Evolutionary conservation across 345 rosid species (phyloP), one percentile per base, ranked within the genome.

Genomic region (Streptanthus diversifolius): DNA sequence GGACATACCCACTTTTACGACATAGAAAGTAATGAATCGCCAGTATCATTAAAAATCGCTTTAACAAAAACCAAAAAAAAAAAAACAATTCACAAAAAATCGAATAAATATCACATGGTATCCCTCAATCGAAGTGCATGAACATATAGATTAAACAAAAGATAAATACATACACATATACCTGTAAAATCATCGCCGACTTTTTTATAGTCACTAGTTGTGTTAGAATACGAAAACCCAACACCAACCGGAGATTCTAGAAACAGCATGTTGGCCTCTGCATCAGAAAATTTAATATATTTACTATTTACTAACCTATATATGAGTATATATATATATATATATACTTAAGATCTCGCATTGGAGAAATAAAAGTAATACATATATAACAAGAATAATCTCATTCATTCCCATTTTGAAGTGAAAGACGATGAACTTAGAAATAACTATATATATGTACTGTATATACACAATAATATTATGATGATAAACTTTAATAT

Each of bases 161-260:
- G 9, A 49, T 48, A 19, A 21, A 21, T 11, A 4, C 35, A 53
- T 33, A 19, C 19, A 56, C 27, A 29, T 4, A 29, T 66, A 91
- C 98, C 97, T 36, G 98, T 84, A 70, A 87, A 83, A 55, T 83
- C 83, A 79, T 93, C 98, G 19, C 89, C 97, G 3, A 90, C 58
- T 21, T 36, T 65, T 43, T 41, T 68, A 80, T 86, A 87, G 80
- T 93, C 97, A 52, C 74, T 64, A 11, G 83, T 84, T 41, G 88
- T 82, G 65, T 90, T 93, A 57, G 97, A 89, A 83, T 90, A 87
- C 8, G 98, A 93, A 88, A 90, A 93, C 35, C 98, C 98, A 75
- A 93, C 98, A 45, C 98, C 96, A 72, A 85, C 80, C 0, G 98
- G 98, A 71, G 98, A 93, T 80, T 90, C 98, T 76, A 90, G 70